Evolutionary conservation across 805 yeast species (phyloP).

Genomic region (Pichia rugopelliculosa): DNA sequence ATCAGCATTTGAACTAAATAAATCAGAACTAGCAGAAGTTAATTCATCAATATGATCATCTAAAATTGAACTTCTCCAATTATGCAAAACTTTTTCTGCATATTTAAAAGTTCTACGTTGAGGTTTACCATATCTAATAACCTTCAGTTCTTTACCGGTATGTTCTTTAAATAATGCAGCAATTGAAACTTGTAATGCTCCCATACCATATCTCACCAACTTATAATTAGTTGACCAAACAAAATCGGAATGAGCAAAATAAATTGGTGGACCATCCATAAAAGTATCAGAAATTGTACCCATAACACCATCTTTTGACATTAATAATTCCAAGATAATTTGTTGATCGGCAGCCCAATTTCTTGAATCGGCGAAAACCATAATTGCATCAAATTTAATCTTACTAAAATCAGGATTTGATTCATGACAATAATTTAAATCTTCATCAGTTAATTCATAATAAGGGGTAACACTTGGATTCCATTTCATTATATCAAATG

Average conservation of each 20-base stretch:
- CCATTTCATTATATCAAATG: slow-evolving; percentile 79
- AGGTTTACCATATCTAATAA: slow-evolving; percentile 84
- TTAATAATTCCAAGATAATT: slow-evolving; percentile 71
- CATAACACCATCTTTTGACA: slow-evolving; percentile 74
- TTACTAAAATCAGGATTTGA: slow-evolving; percentile 54
- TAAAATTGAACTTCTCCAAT: slow-evolving; percentile 73
- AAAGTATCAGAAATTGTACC: slow-evolving; percentile 67
- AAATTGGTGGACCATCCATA: slow-evolving; percentile 74
- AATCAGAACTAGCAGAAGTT: slow-evolving; percentile 11
- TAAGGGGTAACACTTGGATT: slow-evolving; percentile 82
- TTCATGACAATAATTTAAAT: slow-evolving; percentile 42
- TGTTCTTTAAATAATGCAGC: slow-evolving; percentile 80
- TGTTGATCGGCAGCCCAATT: slow-evolving; percentile 94
- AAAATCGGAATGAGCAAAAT: slow-evolving; percentile 87
- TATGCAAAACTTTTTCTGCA: slow-evolving; percentile 68
- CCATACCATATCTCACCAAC: slow-evolving; percentile 85
- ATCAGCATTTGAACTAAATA: slow-evolving; percentile 6
- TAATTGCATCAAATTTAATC: slow-evolving; percentile 65
- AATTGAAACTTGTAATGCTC: slow-evolving; percentile 83
- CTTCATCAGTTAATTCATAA: slow-evolving; percentile 70
- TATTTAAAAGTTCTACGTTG: slow-evolving; percentile 80
- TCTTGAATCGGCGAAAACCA: slow-evolving; percentile 87
- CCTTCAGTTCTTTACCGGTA: slow-evolving; percentile 74
- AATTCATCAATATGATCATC: slow-evolving; percentile 59
- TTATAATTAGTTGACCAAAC: slow-evolving; percentile 89